phyloP scores from a whole-genome alignment of 371 early-diverging fungal species.

The Nematocida parisii region DNA sequence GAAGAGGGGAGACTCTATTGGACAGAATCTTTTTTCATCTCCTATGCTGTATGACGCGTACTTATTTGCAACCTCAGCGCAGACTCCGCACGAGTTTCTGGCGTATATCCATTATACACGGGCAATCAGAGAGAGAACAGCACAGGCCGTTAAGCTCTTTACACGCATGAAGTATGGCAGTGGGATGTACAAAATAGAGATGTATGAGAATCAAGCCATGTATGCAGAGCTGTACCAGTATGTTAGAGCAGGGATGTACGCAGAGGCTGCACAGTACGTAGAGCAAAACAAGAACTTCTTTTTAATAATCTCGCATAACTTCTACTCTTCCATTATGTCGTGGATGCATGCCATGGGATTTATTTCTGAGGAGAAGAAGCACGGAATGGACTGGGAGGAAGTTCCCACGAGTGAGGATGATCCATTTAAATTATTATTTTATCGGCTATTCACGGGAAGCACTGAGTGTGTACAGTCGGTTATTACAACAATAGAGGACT shows the following conservation, averaged over 20 bases:
- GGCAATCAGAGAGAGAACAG: neutral
- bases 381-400: constrained; percentile 30
- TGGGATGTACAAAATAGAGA: constrained; percentile 16
- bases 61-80: constrained; percentile 1
- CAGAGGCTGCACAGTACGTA: constrained; percentile 25
- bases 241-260: constrained; percentile 35
- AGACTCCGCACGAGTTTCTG: constrained; percentile 37
- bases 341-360: constrained; percentile 45
- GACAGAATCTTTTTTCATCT: constrained; percentile 23
- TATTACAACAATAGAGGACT: constrained; percentile 53
- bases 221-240: constrained; percentile 42
- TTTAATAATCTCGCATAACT: constrained; percentile 22
- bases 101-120: neutral
- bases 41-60: constrained; percentile 47
- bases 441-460: constrained; percentile 16
- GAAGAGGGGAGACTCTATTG: constrained; percentile 5
- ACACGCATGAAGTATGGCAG: constrained; percentile 3
- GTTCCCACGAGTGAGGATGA: constrained; percentile 9
- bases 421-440: constrained; percentile 46
- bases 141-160: constrained; percentile 1
- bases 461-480: neutral
- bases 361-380: neutral
- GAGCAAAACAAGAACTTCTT: constrained; percentile 39
- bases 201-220: constrained; percentile 15
- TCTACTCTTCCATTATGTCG: constrained; percentile 22